A percentile compares a stretch with the other conserved stretches of the same genome.
Evolutionary conservation across 805 yeast species (phyloP).

Genomic region (Wickerhamiella cacticola): DNA sequence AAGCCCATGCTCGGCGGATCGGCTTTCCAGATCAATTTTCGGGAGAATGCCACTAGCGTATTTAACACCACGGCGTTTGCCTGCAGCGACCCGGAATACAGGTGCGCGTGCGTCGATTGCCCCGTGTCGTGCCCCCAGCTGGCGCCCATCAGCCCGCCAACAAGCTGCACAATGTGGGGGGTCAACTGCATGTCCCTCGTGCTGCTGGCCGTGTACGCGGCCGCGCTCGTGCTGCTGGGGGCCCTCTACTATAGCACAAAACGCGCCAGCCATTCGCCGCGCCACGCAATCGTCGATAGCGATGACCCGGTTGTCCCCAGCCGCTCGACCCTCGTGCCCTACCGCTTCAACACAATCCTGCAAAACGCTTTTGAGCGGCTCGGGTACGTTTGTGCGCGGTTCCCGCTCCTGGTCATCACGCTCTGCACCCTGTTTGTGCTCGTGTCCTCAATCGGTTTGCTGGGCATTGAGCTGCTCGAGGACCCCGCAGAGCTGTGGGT

Average conservation of each 20-base stretch:
- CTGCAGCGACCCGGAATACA: constrained; percentile 46
- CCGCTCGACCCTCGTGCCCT: constrained; percentile 18
- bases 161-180: constrained; percentile 43
- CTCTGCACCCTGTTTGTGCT: constrained; percentile 34
- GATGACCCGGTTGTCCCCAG: not conserved
- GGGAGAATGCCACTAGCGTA: constrained; percentile 15
- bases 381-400: constrained; percentile 49
- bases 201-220: constrained; percentile 37
- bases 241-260: constrained; percentile 17
- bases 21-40: constrained; percentile 82
- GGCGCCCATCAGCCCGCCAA: constrained; percentile 33
- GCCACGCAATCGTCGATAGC: constrained; percentile 5
- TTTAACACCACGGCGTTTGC: constrained; percentile 20
- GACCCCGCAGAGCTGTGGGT: constrained; percentile 88
- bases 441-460: constrained; percentile 41
- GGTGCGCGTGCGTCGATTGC: constrained; percentile 82
- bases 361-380: constrained; percentile 39
- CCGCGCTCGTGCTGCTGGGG: constrained; percentile 9
- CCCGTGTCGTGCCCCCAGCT: constrained; percentile 64
- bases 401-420: constrained; percentile 44
- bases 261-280: constrained; percentile 19
- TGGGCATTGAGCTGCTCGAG: constrained; percentile 49
- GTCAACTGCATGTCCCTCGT: constrained; percentile 65
- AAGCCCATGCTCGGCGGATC: constrained; percentile 91
- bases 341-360: constrained; percentile 37